These are phyloP conservation scores for Saccharomyces pastorianus DNA, from an alignment of 1,139 yeast species.

Conservation along the genomic window DNA sequence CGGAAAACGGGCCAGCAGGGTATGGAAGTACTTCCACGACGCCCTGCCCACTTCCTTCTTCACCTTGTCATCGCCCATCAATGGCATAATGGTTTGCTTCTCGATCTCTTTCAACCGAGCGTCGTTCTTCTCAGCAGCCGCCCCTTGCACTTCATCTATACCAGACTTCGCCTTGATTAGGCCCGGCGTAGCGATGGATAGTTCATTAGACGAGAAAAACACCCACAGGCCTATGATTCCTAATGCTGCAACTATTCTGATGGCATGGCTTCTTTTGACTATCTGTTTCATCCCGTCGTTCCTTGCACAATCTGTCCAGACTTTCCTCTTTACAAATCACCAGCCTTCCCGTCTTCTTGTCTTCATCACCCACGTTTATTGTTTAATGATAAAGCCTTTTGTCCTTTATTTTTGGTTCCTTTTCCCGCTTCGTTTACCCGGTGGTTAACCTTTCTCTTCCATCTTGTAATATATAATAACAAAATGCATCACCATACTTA, in stretches of 20 bases:
- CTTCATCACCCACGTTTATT: neutral
- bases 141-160: neutral
- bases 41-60: conserved; percentile 58
- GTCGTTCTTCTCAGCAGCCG: neutral
- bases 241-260: conserved; percentile 12
- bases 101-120: conserved; percentile 1
- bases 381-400: neutral
- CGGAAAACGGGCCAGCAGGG: conserved; percentile 85
- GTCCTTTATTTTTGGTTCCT: neutral
- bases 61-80: conserved; percentile 60
- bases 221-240: conserved; percentile 15
- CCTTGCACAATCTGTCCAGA: neutral
- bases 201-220: conserved; percentile 13
- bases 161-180: neutral
- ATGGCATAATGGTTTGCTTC: conserved; percentile 54
- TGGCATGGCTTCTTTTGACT: conserved; percentile 5
- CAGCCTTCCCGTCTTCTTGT: neutral
- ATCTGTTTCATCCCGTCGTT: conserved; percentile 7
- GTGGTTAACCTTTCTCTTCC: neutral
- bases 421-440: neutral
- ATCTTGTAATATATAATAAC: neutral
- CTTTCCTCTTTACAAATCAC: no score
- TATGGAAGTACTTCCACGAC: conserved; percentile 86
- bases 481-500: neutral
- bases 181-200: neutral